Evolutionary conservation across 768 basidiomycete species (phyloP).

Genomic region (Podaxis sp.): DNA sequence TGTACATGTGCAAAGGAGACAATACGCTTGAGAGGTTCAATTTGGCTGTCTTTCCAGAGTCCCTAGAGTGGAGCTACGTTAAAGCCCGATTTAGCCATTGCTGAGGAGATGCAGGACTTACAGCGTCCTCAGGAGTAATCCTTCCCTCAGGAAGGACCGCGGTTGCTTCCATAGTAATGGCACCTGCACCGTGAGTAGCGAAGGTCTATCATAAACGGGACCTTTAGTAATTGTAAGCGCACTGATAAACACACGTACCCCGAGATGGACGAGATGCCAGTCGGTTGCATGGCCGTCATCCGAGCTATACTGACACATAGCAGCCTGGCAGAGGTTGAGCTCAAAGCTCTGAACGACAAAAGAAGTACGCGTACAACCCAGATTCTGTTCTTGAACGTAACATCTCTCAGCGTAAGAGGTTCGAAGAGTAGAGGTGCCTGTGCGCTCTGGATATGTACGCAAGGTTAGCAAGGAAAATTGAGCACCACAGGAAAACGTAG

Average conservation of each 20-base stretch:
- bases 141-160: conserved; percentile 73
- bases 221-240: background rate
- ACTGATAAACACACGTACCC: conserved; percentile 39
- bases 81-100: background rate
- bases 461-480: background rate
- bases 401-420: conserved; percentile 59
- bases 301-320: conserved; percentile 83
- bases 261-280: conserved; percentile 84
- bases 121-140: conserved; percentile 75
- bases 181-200: conserved; percentile 70
- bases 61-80: conserved; percentile 35
- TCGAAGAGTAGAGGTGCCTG: conserved; percentile 58
- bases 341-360: background rate
- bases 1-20: conserved; percentile 75
- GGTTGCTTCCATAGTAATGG: conserved; percentile 74
- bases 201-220: conserved; percentile 47
- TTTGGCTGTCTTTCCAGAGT: conserved; percentile 77
- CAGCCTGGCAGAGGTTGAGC: conserved; percentile 40
- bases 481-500: background rate
- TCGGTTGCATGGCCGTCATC: conserved; percentile 76
- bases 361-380: conserved; percentile 49
- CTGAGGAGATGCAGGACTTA: conserved; percentile 24
- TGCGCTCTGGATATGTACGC: conserved; percentile 37
- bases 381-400: conserved; percentile 74
- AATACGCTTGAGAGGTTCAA: conserved; percentile 66